These are phyloP conservation scores for Amesomyces nigricolor DNA, from an alignment of 2,329 filamentous ascomycete species.

Conservation along the genomic window DNA sequence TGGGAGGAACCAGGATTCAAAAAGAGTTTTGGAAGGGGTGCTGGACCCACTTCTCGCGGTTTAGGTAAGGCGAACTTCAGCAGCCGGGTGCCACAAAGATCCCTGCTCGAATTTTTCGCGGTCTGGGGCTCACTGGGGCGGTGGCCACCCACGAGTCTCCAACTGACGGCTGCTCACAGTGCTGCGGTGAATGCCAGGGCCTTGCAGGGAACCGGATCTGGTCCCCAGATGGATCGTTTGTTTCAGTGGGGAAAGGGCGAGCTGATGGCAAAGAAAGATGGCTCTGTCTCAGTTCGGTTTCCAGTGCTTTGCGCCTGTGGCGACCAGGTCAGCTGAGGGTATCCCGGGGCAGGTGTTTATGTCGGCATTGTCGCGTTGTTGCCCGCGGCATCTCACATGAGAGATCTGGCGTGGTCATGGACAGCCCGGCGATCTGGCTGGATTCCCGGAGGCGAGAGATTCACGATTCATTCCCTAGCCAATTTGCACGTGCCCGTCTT, in stretches of 20 bases:
- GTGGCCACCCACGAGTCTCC: slow-evolving; percentile 10
- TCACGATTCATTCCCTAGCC: background rate
- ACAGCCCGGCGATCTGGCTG: background rate
- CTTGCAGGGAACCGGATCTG: no score
- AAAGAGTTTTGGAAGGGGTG: slow-evolving; percentile 25
- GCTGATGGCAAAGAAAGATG: slow-evolving; percentile 10
- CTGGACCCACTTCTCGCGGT: slow-evolving; percentile 19
- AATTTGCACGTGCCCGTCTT: slow-evolving; percentile 2
- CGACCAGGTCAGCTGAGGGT: slow-evolving; percentile 1
- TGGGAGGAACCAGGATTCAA: slow-evolving; percentile 11
- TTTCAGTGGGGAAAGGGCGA: slow-evolving; percentile 5
- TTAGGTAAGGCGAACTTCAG: slow-evolving; percentile 21
- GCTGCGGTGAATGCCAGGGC: background rate
- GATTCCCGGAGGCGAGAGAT: background rate
- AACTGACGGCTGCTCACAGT: background rate
- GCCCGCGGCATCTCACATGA: background rate
- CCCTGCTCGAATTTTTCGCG: slow-evolving; percentile 4
- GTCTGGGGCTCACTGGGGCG: slow-evolving; percentile 3
- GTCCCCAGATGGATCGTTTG: background rate
- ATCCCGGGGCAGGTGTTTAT: background rate
- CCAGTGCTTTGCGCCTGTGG: background rate
- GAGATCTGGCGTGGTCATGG: background rate
- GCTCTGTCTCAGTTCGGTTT: background rate
- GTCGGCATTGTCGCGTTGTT: background rate
- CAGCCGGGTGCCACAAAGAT: slow-evolving; percentile 6